Conservation (phyloP, 2,329 filamentous ascomycete species). For the Cercospora janseana region DNA sequence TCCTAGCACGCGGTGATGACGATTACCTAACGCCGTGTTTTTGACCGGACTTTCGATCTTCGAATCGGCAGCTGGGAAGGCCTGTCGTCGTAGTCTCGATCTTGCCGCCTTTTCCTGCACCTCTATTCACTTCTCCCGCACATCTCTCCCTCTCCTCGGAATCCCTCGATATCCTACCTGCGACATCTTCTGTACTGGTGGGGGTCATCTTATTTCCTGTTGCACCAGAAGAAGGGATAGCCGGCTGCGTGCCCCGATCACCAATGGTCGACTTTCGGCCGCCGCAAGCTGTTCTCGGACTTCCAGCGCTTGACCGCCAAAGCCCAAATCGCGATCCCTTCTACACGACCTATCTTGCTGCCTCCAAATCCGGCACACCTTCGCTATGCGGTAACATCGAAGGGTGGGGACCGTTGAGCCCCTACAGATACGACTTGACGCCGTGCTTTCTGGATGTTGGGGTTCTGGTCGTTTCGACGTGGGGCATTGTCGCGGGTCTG, state of each 20-base stretch:
- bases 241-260: slow-evolving; percentile 17
- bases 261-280: slow-evolving; percentile 24
- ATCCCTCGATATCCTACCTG: background rate
- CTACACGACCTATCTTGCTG: slow-evolving; percentile 35
- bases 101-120: slow-evolving; percentile 3
- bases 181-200: background rate
- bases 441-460: slow-evolving; percentile 96
- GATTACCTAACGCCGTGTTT: slow-evolving; percentile 6
- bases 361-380: slow-evolving; percentile 46
- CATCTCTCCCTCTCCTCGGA: background rate
- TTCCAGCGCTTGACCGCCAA: slow-evolving; percentile 6
- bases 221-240: slow-evolving; percentile 13
- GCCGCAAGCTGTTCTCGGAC: slow-evolving; percentile 22
- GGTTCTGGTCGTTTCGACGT: slow-evolving; percentile 71
- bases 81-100: background rate
- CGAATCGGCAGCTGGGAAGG: background rate
- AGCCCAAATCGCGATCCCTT: slow-evolving; percentile 12
- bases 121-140: background rate
- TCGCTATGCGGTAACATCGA: slow-evolving; percentile 84
- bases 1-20: slow-evolving; percentile 1
- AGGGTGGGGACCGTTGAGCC: slow-evolving; percentile 93
- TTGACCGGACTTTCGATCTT: slow-evolving; percentile 6
- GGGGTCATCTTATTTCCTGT: slow-evolving; percentile 9
- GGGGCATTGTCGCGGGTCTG: slow-evolving; percentile 74
- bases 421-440: slow-evolving; percentile 86